A percentile compares a stretch with the other conserved stretches of the same genome.
phyloP scores from a whole-genome alignment of 1,139 yeast species.

The Taiozyma onychis region DNA sequence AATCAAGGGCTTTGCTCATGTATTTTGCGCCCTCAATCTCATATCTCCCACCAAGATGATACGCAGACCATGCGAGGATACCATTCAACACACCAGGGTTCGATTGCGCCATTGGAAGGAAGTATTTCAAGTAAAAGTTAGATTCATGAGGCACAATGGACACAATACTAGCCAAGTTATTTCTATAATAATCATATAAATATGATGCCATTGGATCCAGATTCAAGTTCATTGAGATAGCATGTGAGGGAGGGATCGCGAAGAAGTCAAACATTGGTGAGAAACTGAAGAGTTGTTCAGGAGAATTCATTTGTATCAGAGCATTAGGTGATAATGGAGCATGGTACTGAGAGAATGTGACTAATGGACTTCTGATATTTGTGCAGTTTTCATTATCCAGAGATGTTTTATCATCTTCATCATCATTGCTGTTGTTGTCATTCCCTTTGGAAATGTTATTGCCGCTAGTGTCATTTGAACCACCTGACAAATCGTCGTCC shows the following conservation, averaged over 20 bases:
- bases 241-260: background rate
- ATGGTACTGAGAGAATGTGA: background rate
- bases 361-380: background rate
- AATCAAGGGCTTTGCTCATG: constrained; percentile 41
- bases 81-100: constrained; percentile 66
- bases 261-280: background rate
- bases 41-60: constrained; percentile 30
- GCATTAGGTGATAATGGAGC: background rate
- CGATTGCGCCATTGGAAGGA: constrained; percentile 69
- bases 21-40: constrained; percentile 39
- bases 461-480: background rate
- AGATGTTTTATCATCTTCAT: background rate
- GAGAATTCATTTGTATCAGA: background rate
- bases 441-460: background rate
- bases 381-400: background rate
- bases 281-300: background rate
- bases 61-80: constrained; percentile 72
- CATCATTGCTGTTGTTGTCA: background rate
- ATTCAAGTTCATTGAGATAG: constrained; percentile 23
- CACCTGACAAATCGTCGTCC: constrained; percentile 8
- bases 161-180: constrained; percentile 50
- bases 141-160: constrained; percentile 63
- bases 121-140: constrained; percentile 67
- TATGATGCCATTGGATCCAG: constrained; percentile 41
- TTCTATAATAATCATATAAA: constrained; percentile 62